Evolutionary conservation across 2,329 filamentous ascomycete genomes (phyloP).

Genomic region (Colletotrichum lini): DNA sequence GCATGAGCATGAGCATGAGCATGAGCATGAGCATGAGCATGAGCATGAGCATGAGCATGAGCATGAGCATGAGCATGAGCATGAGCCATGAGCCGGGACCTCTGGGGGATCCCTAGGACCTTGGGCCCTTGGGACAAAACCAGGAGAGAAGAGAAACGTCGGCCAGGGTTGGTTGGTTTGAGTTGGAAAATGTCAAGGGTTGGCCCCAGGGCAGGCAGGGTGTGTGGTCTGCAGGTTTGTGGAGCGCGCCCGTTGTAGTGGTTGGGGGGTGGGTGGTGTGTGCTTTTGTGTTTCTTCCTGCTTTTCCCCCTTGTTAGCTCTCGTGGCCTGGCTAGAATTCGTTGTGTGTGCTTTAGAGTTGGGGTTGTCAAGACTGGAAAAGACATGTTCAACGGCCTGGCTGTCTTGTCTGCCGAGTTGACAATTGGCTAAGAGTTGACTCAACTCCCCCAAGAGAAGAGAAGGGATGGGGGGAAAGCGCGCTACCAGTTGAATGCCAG

Average conservation of each 20-base stretch:
- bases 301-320: not conserved
- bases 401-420: too few relatives aligned
- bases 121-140: constrained; percentile 4
- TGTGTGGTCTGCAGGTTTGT: constrained; percentile 2
- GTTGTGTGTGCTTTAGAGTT: constrained; percentile 3
- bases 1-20: constrained; percentile 3
- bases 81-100: constrained; percentile 33
- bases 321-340: not conserved
- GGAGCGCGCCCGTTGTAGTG: not conserved
- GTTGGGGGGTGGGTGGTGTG: constrained; percentile 4
- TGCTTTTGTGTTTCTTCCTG: constrained; percentile 10
- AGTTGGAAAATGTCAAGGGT: constrained; percentile 30
- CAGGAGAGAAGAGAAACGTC: constrained; percentile 20
- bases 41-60: too few relatives aligned
- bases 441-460: too few relatives aligned
- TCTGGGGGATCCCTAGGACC: not conserved
- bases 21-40: too few relatives aligned
- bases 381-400: too few relatives aligned
- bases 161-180: constrained; percentile 37
- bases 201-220: constrained; percentile 15
- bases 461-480: too few relatives aligned
- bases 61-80: too few relatives aligned
- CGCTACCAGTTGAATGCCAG: too few relatives aligned
- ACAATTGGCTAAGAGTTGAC: too few relatives aligned
- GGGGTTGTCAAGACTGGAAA: not conserved